Conservation (phyloP, 2,329 filamentous ascomycete genomes). For the Corynespora cassiicola region DNA sequence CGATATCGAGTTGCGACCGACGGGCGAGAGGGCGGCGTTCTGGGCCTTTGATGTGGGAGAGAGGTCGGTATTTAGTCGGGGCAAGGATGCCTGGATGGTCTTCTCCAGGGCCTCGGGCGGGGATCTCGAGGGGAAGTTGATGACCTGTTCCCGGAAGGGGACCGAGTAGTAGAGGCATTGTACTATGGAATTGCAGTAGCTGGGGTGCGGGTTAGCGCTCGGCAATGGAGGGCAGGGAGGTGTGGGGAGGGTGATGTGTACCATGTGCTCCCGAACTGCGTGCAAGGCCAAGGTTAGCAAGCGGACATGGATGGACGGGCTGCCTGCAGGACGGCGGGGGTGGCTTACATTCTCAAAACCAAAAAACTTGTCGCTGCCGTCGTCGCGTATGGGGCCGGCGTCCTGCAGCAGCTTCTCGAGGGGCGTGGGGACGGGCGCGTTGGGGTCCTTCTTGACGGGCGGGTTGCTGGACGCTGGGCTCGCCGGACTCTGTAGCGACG, state of each 20-base stretch:
- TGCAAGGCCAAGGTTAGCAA: conserved; percentile 86
- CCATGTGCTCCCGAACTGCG: too few species aligned
- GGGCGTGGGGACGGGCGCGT: conserved; percentile 63
- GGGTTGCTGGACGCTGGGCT: conserved; percentile 53
- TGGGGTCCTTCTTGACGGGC: conserved; percentile 65
- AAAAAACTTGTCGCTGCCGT: conserved; percentile 98
- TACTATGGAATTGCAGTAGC: conserved; percentile 98
- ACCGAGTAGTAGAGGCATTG: conserved; percentile 97
- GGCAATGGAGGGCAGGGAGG: conserved; percentile 11
- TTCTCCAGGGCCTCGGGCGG: conserved; percentile 72
- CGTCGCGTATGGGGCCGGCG: conserved; percentile 78
- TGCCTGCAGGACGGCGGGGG: conserved; percentile 11
- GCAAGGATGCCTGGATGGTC: conserved; percentile 51
- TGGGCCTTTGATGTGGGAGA: conserved; percentile 41
- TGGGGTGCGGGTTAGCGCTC: conserved; percentile 48
- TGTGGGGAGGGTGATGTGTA: conserved; percentile 3
- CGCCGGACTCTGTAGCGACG: conserved; percentile 50
- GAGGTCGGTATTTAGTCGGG: conserved; percentile 48
- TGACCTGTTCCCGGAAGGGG: conserved; percentile 89
- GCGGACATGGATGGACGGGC: too few species aligned
- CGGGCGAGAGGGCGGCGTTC: conserved; percentile 59
- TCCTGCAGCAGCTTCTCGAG: conserved; percentile 82
- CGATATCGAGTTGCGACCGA: conserved; percentile 53
- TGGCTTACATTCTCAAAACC: conserved; percentile 92
- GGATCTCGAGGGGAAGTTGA: conserved; percentile 82